Percentiles rank a stretch among this genome's conserved stretches.
These are phyloP conservation scores for Cryphonectria carpinicola DNA, from an alignment of 2,329 filamentous ascomycete species.

Conservation along the genomic window DNA sequence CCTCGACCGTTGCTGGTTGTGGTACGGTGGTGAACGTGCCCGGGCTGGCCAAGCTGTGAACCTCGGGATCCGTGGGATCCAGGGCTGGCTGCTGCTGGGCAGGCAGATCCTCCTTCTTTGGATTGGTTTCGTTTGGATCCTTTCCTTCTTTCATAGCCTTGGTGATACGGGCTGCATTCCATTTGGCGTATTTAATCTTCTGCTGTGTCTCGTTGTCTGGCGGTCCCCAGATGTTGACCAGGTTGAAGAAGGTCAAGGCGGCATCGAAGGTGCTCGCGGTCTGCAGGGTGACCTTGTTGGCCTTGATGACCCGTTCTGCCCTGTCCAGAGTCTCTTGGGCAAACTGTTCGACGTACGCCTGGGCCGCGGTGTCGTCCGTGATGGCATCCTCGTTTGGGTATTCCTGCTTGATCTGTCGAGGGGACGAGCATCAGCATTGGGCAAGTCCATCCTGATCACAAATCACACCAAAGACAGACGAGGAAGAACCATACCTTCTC, in stretches of 20 bases:
- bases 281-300: constrained; percentile 85
- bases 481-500: constrained; percentile 62
- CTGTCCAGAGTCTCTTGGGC: constrained; percentile 84
- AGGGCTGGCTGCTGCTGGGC: constrained; percentile 50
- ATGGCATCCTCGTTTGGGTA: constrained; percentile 82
- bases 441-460: neutral
- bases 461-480: neutral
- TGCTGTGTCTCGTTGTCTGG: constrained; percentile 75
- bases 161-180: constrained; percentile 87
- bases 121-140: constrained; percentile 91
- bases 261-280: constrained; percentile 95
- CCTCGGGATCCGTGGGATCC: constrained; percentile 68
- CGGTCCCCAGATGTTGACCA: constrained; percentile 81
- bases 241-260: constrained; percentile 87
- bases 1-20: constrained; percentile 55
- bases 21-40: constrained; percentile 31
- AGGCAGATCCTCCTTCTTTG: constrained; percentile 60
- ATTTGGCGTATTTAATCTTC: constrained; percentile 97
- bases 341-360: constrained; percentile 94
- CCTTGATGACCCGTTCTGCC: constrained; percentile 79
- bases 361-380: constrained; percentile 80
- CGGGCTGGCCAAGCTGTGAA: constrained; percentile 53
- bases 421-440: constrained; percentile 19
- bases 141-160: constrained; percentile 89
- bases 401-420: constrained; percentile 66